Base-by-base conservation (phyloP, 176 grass and related monocot species). In the Dactylis glomerata region DNA sequence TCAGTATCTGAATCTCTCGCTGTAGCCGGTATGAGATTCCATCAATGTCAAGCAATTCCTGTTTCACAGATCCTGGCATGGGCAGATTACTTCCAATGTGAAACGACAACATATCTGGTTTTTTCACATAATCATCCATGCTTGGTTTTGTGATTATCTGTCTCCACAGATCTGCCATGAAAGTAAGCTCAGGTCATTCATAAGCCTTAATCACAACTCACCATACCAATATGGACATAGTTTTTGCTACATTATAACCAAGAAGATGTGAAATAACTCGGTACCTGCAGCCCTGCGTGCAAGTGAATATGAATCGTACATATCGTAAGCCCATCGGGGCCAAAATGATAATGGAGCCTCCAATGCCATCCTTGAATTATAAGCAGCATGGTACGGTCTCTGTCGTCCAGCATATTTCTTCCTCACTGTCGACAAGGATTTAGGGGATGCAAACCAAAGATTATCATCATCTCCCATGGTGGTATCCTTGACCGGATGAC, bases 31-130 rank as follows among this genome's bases (percentile, higher is more conserved):
- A 95, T 31, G 93, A 93, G 75, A 98, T 70, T 68, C 96, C 96
- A 93, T 98, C 91, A n/a, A 92, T 92, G 83, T 98, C 89, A 78
- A 98, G 89, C 76, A 98, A 83, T 78, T 92, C 91, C 81, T 98
- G 96, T 84, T 87, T 93, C 74, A 85, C 82, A 74, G 83, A 88
- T 67, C 62, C 83, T 90, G 96, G 87, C 76, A 95, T 36, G 10
- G 91, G 91, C 51, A 98, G 89, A 64, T 93, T 93, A 86, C 89
- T 95, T 68, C 85, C 96, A 83, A 98, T 89, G 78, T 85, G 90
- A 87, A 93, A 98, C 1, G 96, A 98, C 70, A 98, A 90, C 47
- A 84, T 62, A 52, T 88, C 88, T 28, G 93, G 96, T 74, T 90
- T 93, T 80, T 73, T 92, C 76, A 85, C 80, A 85, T 88, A 80